phyloP scores from a whole-genome alignment of 169 alveolate species.

The Cryptosporidium xiaoi region DNA sequence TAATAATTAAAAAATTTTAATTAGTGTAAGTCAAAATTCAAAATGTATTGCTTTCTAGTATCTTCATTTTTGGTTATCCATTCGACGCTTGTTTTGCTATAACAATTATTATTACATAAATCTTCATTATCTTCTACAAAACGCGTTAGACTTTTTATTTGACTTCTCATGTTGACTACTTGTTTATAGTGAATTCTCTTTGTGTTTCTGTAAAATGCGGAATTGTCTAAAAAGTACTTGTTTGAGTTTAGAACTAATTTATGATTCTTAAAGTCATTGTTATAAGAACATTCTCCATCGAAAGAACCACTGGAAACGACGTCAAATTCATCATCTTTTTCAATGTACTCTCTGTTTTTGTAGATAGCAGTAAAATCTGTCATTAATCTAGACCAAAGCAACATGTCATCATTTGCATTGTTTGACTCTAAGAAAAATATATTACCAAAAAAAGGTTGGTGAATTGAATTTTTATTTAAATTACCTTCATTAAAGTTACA shows the following conservation, averaged over 20 bases:
- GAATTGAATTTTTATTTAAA: neutral
- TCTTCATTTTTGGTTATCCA: slow-evolving; percentile 21
- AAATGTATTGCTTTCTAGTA: neutral
- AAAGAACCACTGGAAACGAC: neutral
- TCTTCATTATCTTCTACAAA: too few relatives aligned
- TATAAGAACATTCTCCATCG: neutral
- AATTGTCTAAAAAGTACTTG: too few relatives aligned
- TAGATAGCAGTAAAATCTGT: slow-evolving; percentile 49
- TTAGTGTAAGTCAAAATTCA: neutral
- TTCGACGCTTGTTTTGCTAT: neutral
- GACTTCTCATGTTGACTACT: too few relatives aligned
- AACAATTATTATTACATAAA: neutral
- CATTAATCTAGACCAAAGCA: slow-evolving; percentile 66
- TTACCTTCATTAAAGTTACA: neutral
- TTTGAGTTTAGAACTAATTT: too few relatives aligned
- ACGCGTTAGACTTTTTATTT: too few relatives aligned
- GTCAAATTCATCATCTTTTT: slow-evolving; percentile 68
- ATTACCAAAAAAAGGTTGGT: slow-evolving; percentile 1
- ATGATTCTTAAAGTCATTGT: neutral
- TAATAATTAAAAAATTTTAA: too few relatives aligned
- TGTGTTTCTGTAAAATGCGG: too few relatives aligned
- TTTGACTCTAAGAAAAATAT: slow-evolving; percentile 50
- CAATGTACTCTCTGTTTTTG: slow-evolving; percentile 49
- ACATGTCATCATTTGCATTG: slow-evolving; percentile 24
- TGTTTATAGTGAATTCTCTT: too few relatives aligned